Base-by-base conservation (phyloP, 73 alveolate genomes). In the Durusdinium trenchii region DNA sequence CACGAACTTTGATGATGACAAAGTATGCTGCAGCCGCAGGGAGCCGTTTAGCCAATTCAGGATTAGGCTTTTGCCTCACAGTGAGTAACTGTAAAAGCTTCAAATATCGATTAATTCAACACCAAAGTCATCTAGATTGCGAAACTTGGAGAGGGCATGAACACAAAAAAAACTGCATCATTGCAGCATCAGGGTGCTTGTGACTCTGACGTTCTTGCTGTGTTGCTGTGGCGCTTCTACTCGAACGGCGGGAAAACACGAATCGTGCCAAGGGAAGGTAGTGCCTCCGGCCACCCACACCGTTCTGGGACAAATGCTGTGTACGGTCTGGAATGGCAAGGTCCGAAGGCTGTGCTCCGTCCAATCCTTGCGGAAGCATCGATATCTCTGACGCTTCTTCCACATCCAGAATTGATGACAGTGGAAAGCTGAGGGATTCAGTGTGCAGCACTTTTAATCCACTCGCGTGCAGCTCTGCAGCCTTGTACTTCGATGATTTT, bases 391-490 rank as follows among this genome's bases (percentile, higher is more conserved):
- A 0, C 46, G 67, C 95, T 45, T 86, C 83, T 36, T 86, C 95
- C 85, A 64, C 82, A 36, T 62, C 54, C 71, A 89, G 76, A 69
- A 89, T 89, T 64, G 96, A 45, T 28, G 96, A 89, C 14, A 89
- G 96, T 40, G 96, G 96, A 35, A 89, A 89, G 69, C 85, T 69
- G 16, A 89, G 76, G 57, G 96, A 89, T 69, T 89, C 96, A 6
- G 96, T 89, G 38, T 69, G 96, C 42, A 89, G 84, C 62, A 62
- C 51, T 50, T 89, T 60, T 16, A 62, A 67, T 38, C 96, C 96
- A 3, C 71, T n/a, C 64, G 62, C 52, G 26, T 62, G 96, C 18
- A 46, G 85, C 52, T 62, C 85, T 1, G 86, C 91, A 23, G 91
- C 64, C 7, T 71, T 14, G 10, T 4, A 6, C 32, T 47, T 79